Evolutionary conservation across 2,329 filamentous ascomycete genomes (phyloP).

Genomic region (Blumeria hordei): DNA sequence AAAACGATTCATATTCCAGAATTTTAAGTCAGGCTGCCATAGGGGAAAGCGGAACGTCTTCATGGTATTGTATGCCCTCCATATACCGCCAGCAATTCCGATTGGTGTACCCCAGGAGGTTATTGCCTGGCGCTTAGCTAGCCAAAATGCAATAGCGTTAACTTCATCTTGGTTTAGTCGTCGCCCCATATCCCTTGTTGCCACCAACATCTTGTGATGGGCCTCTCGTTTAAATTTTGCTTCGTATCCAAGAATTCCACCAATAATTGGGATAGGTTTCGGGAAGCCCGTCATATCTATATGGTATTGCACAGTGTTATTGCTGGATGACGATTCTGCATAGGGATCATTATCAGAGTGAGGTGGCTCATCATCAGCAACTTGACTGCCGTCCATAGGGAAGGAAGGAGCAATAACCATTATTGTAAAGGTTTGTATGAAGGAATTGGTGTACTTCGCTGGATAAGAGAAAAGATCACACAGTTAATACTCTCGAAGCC

Average conservation of each 20-base stretch:
- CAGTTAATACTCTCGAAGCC: no score
- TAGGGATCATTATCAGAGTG: neutral
- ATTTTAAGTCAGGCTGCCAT: slow-evolving; percentile 10
- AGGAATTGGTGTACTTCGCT: no score
- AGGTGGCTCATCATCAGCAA: neutral
- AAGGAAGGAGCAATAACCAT: no score
- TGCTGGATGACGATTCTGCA: neutral
- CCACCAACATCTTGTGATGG: slow-evolving; percentile 2
- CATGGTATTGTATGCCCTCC: slow-evolving; percentile 8
- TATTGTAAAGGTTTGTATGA: no score
- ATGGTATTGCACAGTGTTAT: slow-evolving; percentile 1
- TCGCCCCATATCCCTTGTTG: slow-evolving; percentile 5
- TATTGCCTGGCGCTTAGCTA: slow-evolving; percentile 10
- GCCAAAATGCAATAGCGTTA: slow-evolving; percentile 10
- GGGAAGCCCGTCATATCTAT: slow-evolving; percentile 8
- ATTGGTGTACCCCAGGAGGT: slow-evolving; percentile 9
- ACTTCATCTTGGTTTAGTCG: slow-evolving; percentile 11
- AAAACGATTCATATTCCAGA: slow-evolving; percentile 8
- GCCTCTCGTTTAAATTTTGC: neutral
- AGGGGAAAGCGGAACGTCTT: slow-evolving; percentile 12
- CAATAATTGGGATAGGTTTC: slow-evolving; percentile 9
- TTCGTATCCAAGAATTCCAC: slow-evolving; percentile 8
- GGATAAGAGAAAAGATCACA: no score
- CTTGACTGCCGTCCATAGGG: no score
- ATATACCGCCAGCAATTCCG: slow-evolving; percentile 9